Evolutionary conservation across 208 protist genomes (phyloP), one percentile per base, ranked within the genome.

Genomic region (Trypanosoma lewisi): DNA sequence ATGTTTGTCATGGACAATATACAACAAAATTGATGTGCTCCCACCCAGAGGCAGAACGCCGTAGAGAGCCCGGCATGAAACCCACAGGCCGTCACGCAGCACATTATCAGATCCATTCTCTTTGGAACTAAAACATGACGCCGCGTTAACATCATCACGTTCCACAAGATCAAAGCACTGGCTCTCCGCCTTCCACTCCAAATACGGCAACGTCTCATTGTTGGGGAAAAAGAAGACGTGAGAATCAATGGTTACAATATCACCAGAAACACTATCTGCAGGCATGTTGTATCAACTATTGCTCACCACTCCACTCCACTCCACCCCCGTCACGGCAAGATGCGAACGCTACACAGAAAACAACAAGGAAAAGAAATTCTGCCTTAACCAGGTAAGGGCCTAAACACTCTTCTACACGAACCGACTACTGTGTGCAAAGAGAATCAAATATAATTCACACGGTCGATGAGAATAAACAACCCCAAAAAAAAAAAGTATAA

Each of bases 31-130:
- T 0, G 83, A 82, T 34, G 73, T 72, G 28, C 50, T 25, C 33
- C 82, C 80, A 28, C n/a, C n/a, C n/a, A 94, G 37, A 1, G 71
- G 69, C n/a, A 91, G 58, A 4, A 91, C 82, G 30, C 87, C 87
- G 71, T 89, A 94, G 30, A 94, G 48, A 5, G 81, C 83, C 39
- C 75, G 76, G 51, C 80, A 90, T 23, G 62, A 51, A 49, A 80
- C 45, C 3, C 7, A 53, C 30, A 39, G 37, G 4, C 19, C 27
- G 21, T 30, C 66, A 68, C 11, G 44, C 44, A 42, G 54, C 76
- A 39, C 69, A 30, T 0, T 60, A 50, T 9, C 37, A 21, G 36
- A n/a, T n/a, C 0, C n/a, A 65, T 3, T 58, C 6, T 42, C 37
- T n/a, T 42, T 28, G 36, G n/a, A 39, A 9, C 47, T 27, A 47